These are phyloP conservation scores for Coemansia pectinata DNA, from an alignment of 192 early-diverging fungal genomes.

Conservation along the genomic window DNA sequence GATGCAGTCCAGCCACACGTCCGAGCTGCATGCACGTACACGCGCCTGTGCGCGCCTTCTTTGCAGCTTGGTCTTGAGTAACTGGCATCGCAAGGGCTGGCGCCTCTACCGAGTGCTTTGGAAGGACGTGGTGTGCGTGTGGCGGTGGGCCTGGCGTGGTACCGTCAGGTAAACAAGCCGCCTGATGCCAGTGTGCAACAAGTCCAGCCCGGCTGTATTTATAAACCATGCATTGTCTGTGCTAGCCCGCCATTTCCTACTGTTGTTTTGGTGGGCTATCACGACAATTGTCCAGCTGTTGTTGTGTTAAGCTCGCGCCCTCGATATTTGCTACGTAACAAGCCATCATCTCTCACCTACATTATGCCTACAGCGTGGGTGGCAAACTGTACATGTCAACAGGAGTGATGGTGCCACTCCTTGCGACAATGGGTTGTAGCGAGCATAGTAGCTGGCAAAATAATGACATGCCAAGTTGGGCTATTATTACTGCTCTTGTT, in stretches of 20 bases:
- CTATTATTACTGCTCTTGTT: conserved; percentile 1
- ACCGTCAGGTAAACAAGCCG: background rate
- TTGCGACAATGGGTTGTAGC: background rate
- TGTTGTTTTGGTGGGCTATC: conserved; percentile 1
- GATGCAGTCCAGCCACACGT: background rate
- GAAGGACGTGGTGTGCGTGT: background rate
- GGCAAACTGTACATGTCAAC: background rate
- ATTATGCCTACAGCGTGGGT: background rate
- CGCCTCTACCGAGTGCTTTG: background rate
- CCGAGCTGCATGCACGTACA: too few relatives aligned
- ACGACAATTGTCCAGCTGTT: background rate
- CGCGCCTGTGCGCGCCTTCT: background rate
- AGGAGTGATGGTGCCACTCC: background rate
- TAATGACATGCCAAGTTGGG: conserved; percentile 1
- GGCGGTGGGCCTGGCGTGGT: background rate
- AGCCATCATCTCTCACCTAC: background rate
- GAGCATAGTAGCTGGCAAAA: background rate
- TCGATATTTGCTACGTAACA: background rate
- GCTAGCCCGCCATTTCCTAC: background rate
- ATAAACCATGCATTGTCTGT: background rate
- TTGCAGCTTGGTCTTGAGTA: background rate
- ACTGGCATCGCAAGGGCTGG: background rate
- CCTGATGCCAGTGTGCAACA: background rate
- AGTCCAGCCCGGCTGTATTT: background rate
- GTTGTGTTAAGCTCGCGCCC: background rate